phyloP scores from a whole-genome alignment of 352 stramenopile species.

The Globisporangium radiosum region DNA sequence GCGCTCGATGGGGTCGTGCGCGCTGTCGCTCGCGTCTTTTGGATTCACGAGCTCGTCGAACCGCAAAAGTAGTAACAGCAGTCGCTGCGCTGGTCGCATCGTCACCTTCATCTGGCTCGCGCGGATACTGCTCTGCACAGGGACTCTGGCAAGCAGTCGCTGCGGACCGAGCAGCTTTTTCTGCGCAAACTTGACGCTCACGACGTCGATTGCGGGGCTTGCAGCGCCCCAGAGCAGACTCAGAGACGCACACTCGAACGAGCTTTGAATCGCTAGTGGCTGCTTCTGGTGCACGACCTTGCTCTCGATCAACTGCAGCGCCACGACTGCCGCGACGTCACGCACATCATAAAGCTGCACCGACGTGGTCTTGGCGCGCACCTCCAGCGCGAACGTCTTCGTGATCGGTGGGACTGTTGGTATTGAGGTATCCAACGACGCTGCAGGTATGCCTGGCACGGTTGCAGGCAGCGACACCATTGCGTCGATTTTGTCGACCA shows the following conservation, averaged over 20 bases:
- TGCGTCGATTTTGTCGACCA: constrained; percentile 27
- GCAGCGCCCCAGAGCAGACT: constrained; percentile 16
- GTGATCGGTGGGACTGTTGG: not conserved
- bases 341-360: constrained; percentile 24
- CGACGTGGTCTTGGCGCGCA: constrained; percentile 19
- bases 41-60: constrained; percentile 39
- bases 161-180: constrained; percentile 14
- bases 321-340: constrained; percentile 14
- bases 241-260: constrained; percentile 24
- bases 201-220: constrained; percentile 18
- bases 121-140: constrained; percentile 11
- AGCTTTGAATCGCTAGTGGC: constrained; percentile 16
- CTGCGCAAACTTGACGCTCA: constrained; percentile 18
- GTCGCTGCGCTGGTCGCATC: constrained; percentile 22
- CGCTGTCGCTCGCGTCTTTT: not conserved
- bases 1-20: not conserved
- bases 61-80: constrained; percentile 40
- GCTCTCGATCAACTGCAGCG: constrained; percentile 18
- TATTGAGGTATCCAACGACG: not conserved
- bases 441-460: too few species aligned
- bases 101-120: constrained; percentile 17
- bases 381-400: constrained; percentile 20
- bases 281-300: constrained; percentile 22
- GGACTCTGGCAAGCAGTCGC: constrained; percentile 10
- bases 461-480: constrained; percentile 15